A percentile compares a stretch with the other conserved stretches of the same genome.
Evolutionary conservation across 768 basidiomycete species (phyloP).

Genomic region (Rhodosporidiobolus sp.): DNA sequence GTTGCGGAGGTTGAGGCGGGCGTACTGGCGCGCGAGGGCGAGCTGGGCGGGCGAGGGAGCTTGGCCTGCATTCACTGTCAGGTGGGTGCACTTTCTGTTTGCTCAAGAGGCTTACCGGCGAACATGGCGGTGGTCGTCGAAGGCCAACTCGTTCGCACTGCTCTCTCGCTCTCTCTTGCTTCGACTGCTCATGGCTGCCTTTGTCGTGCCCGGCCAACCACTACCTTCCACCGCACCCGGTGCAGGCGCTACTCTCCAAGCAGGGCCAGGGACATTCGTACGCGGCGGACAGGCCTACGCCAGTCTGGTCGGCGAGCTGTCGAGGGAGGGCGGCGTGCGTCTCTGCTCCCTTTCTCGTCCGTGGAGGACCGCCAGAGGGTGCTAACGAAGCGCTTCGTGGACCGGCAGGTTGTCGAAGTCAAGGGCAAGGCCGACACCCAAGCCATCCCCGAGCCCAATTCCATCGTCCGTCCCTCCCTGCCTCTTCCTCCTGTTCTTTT

Average conservation of each 20-base stretch:
- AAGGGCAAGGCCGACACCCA: conserved; percentile 30
- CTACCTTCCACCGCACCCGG: conserved; percentile 55
- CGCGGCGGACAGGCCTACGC: conserved; percentile 65
- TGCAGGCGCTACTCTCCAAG: conserved; percentile 56
- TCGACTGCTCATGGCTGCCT: conserved; percentile 45
- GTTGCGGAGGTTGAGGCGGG: conserved; percentile 12
- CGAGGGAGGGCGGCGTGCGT: conserved; percentile 62
- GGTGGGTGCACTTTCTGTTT: neutral
- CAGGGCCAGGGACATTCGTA: conserved; percentile 66
- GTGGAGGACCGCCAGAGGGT: conserved; percentile 8
- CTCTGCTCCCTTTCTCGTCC: conserved; percentile 33
- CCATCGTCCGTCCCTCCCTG: conserved; percentile 12
- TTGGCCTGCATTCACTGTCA: neutral
- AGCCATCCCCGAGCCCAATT: conserved; percentile 48
- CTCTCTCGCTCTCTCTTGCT: neutral
- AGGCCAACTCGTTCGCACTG: too few relatives aligned
- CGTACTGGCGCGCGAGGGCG: conserved; percentile 12
- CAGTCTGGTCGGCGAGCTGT: conserved; percentile 65
- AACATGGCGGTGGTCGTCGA: conserved; percentile 21
- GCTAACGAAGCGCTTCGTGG: neutral
- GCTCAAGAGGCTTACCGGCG: conserved; percentile 4
- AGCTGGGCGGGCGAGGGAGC: conserved; percentile 29
- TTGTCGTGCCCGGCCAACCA: conserved; percentile 74
- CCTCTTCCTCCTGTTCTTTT: neutral
- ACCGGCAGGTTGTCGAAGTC: conserved; percentile 19